phyloP scores from a whole-genome alignment of 768 basidiomycete genomes.

The Lentinula sp. region DNA sequence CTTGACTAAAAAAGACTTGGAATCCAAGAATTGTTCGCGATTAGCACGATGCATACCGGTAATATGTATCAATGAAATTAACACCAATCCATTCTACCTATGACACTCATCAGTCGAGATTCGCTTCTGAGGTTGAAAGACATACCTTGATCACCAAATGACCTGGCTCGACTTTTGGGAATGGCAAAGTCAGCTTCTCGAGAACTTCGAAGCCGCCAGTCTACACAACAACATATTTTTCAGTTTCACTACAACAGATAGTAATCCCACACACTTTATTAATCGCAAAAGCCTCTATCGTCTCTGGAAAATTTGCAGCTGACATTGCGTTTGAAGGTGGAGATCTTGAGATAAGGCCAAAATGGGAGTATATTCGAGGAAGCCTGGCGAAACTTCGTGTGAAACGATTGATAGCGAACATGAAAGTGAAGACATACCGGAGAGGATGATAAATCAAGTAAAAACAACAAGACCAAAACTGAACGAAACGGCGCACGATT shows the following conservation, averaged over 20 bases:
- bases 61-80: conserved; percentile 37
- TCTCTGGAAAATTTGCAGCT: background rate
- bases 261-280: background rate
- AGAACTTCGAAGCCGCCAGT: conserved; percentile 76
- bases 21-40: background rate
- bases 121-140: background rate
- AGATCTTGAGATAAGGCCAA: background rate
- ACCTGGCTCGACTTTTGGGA: conserved; percentile 54
- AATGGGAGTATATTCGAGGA: background rate
- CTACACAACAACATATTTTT: conserved; percentile 21
- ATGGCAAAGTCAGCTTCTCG: conserved; percentile 59
- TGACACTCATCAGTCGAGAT: background rate
- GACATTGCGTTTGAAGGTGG: background rate
- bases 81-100: conserved; percentile 56
- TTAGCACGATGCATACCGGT: conserved; percentile 37
- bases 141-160: conserved; percentile 51
- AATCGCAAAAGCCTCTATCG: conserved; percentile 6
- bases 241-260: no score
- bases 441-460: background rate
- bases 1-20: conserved; percentile 35
- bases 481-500: no score
- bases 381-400: background rate
- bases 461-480: no score
- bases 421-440: background rate
- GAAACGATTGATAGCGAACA: background rate